Base-by-base conservation (phyloP, 2,329 filamentous ascomycete genomes). In the Phialophora chinensis region DNA sequence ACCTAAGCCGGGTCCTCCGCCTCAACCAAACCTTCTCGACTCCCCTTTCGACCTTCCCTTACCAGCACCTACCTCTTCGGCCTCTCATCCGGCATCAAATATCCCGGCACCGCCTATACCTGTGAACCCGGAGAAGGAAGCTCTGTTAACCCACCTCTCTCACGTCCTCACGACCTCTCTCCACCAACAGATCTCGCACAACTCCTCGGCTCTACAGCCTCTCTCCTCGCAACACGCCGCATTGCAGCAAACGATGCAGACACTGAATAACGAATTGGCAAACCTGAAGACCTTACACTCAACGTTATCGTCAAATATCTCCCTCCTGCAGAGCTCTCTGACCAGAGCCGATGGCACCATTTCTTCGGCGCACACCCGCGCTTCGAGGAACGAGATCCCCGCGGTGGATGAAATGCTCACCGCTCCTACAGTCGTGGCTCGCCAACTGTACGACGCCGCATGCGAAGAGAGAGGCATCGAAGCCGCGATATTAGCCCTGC, bases 91-190 rank as follows among this genome's bases (percentile, higher is more conserved):
- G 12, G 57, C 72, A 4, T 75, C 75, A 60, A 80, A 84, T 25
- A 76, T 88, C 7, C 84, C 90, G 5, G 87, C 92, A 0, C 94
- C 95, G 0, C 93, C 94, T 0, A 92, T 97, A 35, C 94, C 95
- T 0, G 93, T 93, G 0, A 99, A 99, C 74, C 95, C 95, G 0
- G 92, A 98, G 79, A 97, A 97, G 76, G 93, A 98, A 77, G 90
- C 91, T 23, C 86, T 98, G 17, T 84, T 97, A 2, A 85, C 86
- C 61, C 90, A 93, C 53, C 85, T 98, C 33, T 92, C 90, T 42
- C 83, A 85, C 63, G 87, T 88, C 0, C 82, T 98, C 2, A 83
- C 88, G 62, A 81, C 86, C 47, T 88, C 91, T 69, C 88, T 93
- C 17, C 87, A 88, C 68, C 85, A 86, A 56, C 89, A 88, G 61